These are phyloP conservation scores for Eucalyptus lansdowneana DNA, from an alignment of 345 rosid species.

Conservation along the genomic window DNA sequence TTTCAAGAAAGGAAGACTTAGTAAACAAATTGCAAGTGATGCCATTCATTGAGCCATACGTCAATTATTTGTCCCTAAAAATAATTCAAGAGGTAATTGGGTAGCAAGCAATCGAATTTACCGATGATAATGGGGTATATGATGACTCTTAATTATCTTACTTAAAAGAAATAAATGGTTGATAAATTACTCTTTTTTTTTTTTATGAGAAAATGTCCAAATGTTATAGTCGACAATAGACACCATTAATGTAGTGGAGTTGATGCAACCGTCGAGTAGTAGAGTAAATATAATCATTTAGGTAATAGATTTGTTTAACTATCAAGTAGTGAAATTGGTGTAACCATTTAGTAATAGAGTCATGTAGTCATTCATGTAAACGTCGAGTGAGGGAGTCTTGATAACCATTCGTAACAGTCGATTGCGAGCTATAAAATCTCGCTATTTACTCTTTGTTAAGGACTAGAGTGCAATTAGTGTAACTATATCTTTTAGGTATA, in stretches of 20 bases:
- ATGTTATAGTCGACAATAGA: too few relatives aligned
- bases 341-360: too few relatives aligned
- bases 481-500: background rate
- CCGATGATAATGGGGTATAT: too few relatives aligned
- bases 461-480: background rate
- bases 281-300: fast-evolving
- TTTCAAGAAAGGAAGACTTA: background rate
- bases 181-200: too few relatives aligned
- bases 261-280: too few relatives aligned
- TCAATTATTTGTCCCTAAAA: background rate
- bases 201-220: too few relatives aligned
- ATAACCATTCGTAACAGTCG: background rate
- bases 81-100: background rate
- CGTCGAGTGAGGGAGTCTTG: background rate
- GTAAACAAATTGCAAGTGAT: background rate
- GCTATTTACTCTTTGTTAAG: background rate
- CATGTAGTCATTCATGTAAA: background rate
- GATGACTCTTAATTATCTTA: too few relatives aligned
- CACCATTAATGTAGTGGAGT: too few relatives aligned
- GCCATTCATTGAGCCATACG: background rate
- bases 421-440: background rate
- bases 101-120: background rate
- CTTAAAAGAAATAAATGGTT: too few relatives aligned
- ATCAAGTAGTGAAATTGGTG: too few relatives aligned
- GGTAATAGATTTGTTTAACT: background rate